Percentiles rank a stretch among this genome's conserved stretches.
These are phyloP conservation scores for Anethum foeniculum DNA, from an alignment of 140 eudicot species.

Conservation along the genomic window DNA sequence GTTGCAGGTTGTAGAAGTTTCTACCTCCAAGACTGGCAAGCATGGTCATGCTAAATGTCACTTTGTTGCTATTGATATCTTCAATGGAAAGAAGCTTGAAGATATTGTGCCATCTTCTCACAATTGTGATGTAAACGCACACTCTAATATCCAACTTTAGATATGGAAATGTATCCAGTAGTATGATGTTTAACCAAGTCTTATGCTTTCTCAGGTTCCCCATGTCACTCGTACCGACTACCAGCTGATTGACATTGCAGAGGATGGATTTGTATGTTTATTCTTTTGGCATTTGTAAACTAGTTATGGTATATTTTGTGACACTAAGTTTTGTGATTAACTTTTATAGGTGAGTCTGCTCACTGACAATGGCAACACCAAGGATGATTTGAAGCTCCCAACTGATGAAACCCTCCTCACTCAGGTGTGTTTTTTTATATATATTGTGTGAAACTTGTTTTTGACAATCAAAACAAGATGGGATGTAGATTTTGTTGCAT, in stretches of 20 bases:
- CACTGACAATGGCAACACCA: constrained; percentile 46
- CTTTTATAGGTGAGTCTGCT: constrained; percentile 46
- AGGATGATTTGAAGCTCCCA: constrained; percentile 41
- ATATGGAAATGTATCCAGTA: not conserved
- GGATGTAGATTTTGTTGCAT: not conserved
- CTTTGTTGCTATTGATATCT: constrained; percentile 14
- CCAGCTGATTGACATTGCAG: constrained; percentile 40
- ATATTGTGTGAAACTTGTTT: not conserved
- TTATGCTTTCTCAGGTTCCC: constrained; percentile 5
- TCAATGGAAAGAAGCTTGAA: constrained; percentile 13
- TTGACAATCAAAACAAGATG: not conserved
- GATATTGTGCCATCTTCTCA: constrained; percentile 16
- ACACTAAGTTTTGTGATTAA: not conserved
- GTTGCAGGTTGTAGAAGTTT: constrained; percentile 15
- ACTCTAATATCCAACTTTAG: not conserved
- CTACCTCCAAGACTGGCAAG: constrained; percentile 13
- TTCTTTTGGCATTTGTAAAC: not conserved
- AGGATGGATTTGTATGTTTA: constrained; percentile 43
- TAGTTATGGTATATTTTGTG: not conserved
- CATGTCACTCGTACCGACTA: constrained; percentile 40
- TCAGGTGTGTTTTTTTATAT: constrained; percentile 24
- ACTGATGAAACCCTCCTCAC: constrained; percentile 36
- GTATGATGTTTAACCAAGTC: not conserved
- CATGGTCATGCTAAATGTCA: constrained; percentile 14
- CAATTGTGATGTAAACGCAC: constrained; percentile 5